phyloP scores from a whole-genome alignment of 768 basidiomycete species.

The Calocybe cyanea region DNA sequence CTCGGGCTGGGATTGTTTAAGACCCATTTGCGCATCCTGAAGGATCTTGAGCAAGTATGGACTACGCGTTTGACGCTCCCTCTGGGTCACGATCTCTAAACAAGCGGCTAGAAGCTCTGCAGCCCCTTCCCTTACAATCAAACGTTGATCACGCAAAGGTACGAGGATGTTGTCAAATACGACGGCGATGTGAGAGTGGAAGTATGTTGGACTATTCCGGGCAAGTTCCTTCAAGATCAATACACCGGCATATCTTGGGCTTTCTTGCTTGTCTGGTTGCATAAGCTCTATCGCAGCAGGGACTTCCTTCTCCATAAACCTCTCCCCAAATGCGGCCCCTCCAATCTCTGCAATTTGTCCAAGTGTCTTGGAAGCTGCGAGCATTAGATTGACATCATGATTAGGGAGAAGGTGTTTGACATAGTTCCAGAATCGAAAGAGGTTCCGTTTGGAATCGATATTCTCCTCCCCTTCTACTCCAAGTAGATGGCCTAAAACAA shows the following conservation, averaged over 20 bases:
- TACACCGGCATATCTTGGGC: slow-evolving; percentile 88
- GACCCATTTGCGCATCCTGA: slow-evolving; percentile 79
- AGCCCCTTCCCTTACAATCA: slow-evolving; percentile 89
- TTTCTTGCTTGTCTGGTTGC: slow-evolving; percentile 76
- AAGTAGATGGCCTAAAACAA: slow-evolving; percentile 59
- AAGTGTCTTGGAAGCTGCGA: slow-evolving; percentile 88
- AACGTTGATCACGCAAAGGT: slow-evolving; percentile 82
- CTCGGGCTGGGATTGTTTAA: slow-evolving; percentile 79
- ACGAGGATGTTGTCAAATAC: slow-evolving; percentile 93
- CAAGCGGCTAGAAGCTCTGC: slow-evolving; percentile 93
- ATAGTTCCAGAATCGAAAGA: slow-evolving; percentile 89
- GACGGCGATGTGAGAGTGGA: slow-evolving; percentile 81
- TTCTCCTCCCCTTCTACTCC: slow-evolving; percentile 76
- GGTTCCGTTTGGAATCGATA: slow-evolving; percentile 73
- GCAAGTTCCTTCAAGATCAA: slow-evolving; percentile 93
- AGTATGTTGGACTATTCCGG: slow-evolving; percentile 80
- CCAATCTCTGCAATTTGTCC: slow-evolving; percentile 85
- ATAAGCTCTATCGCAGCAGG: slow-evolving; percentile 79
- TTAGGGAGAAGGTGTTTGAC: slow-evolving; percentile 91
- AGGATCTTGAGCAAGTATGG: slow-evolving; percentile 78
- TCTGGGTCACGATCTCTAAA: slow-evolving; percentile 76
- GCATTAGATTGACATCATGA: slow-evolving; percentile 90
- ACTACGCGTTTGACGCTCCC: slow-evolving; percentile 65
- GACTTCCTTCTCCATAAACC: slow-evolving; percentile 88
- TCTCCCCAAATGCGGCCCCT: slow-evolving; percentile 79